A percentile compares a stretch with the other conserved stretches of the same genome.
Conservation (phyloP, 139 green algal genomes). For the Picochlorum sp. region DNA sequence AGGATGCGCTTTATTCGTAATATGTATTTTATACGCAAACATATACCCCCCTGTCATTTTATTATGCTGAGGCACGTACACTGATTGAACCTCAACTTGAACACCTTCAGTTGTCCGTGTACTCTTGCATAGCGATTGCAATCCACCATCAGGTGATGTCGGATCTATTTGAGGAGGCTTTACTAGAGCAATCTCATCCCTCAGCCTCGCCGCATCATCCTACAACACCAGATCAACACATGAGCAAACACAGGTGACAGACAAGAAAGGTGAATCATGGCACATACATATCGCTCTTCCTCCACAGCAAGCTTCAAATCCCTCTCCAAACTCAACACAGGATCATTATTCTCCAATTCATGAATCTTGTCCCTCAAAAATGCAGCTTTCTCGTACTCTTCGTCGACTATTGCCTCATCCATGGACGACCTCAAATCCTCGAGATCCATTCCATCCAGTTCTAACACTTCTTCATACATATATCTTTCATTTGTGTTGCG, state of each 20-base stretch:
- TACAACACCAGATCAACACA: too few relatives aligned
- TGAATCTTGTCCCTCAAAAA: conserved; percentile 13
- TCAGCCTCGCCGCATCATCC: conserved; percentile 17
- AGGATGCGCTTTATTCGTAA: conserved; percentile 13
- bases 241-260: not conserved
- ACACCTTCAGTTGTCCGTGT: conserved; percentile 18
- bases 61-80: conserved; percentile 11
- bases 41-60: not conserved
- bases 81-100: conserved; percentile 7
- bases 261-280: too few relatives aligned
- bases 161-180: conserved; percentile 7
- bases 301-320: conserved; percentile 15
- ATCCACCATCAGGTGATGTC: too few relatives aligned
- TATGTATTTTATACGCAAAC: conserved; percentile 24
- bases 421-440: conserved; percentile 6
- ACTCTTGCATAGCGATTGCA: not conserved
- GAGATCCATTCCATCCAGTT: not conserved
- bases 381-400: conserved; percentile 20
- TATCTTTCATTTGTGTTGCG: too few relatives aligned
- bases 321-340: conserved; percentile 8
- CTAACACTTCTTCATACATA: not conserved
- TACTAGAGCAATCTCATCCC: conserved; percentile 10
- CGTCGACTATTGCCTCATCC: conserved; percentile 4
- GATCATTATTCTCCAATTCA: conserved; percentile 7
- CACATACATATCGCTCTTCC: not conserved